phyloP scores from a whole-genome alignment of 2,329 filamentous ascomycete genomes.

The Fusarium zealandicum region DNA sequence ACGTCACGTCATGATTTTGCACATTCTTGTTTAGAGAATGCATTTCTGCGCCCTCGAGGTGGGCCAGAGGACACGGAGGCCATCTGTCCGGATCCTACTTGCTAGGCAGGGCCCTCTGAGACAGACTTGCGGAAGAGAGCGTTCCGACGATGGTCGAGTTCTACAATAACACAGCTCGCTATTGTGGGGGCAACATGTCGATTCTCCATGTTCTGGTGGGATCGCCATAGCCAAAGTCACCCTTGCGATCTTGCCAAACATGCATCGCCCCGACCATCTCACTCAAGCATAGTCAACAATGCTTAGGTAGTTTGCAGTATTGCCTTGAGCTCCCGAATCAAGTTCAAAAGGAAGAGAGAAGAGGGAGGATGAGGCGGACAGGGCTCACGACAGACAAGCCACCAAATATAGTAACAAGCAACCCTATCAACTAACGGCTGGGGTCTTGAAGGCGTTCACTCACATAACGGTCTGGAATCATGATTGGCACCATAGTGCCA shows the following conservation, averaged over 20 bases:
- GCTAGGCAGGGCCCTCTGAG: neutral
- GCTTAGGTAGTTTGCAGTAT: neutral
- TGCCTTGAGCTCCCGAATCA: neutral
- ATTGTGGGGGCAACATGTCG: neutral
- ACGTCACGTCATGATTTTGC: neutral
- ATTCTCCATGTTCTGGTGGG: neutral
- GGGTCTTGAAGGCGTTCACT: neutral
- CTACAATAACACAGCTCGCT: neutral
- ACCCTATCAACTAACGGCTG: neutral
- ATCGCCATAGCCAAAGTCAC: neutral
- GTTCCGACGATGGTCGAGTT: neutral
- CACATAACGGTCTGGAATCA: neutral
- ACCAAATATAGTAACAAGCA: neutral
- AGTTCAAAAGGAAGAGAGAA: constrained; percentile 5
- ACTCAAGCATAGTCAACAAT: neutral
- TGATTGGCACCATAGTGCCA: neutral
- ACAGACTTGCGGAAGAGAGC: neutral
- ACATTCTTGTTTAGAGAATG: neutral
- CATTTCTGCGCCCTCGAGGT: neutral
- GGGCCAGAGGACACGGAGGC: neutral
- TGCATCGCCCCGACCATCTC: constrained; percentile 7
- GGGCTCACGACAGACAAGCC: constrained; percentile 7
- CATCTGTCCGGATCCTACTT: neutral
- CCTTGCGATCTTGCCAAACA: constrained; percentile 2
- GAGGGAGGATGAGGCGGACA: constrained; percentile 6